Evolutionary conservation across 2,329 filamentous ascomycete genomes (phyloP).

Genomic region (Scleromitrula shiraiana): DNA sequence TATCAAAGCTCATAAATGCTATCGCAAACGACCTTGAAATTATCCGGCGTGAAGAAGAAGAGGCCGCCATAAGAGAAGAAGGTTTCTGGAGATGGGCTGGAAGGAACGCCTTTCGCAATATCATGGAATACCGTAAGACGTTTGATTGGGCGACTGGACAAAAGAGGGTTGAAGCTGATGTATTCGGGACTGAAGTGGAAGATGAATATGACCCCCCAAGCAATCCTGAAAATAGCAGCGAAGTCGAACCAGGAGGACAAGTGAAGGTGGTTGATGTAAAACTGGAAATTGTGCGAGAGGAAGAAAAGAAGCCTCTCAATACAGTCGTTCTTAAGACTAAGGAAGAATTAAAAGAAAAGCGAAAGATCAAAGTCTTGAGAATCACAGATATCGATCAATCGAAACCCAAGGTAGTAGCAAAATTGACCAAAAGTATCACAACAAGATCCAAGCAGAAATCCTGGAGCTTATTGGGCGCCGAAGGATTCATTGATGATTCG

Average conservation of each 20-base stretch:
- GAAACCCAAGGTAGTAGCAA: not conserved
- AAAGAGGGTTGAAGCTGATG: conserved; percentile 14
- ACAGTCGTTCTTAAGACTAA: not conserved
- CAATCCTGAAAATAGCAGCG: not conserved
- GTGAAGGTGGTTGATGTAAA: not conserved
- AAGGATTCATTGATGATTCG: not conserved
- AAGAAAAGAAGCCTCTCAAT: not conserved
- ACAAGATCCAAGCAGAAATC: not conserved
- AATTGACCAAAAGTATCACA: not conserved
- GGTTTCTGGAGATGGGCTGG: conserved; percentile 30
- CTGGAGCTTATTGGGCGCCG: not conserved
- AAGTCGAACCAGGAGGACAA: not conserved
- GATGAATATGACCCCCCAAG: not conserved
- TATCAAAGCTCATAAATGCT: conserved; percentile 21
- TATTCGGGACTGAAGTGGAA: not conserved
- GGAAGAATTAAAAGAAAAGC: not conserved
- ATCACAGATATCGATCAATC: not conserved
- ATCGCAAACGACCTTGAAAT: conserved; percentile 25
- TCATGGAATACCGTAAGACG: conserved; percentile 15
- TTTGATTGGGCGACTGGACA: conserved; percentile 28
- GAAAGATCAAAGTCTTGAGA: not conserved
- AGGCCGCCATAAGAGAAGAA: conserved; percentile 21
- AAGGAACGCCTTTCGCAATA: conserved; percentile 18
- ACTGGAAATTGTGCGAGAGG: not conserved
- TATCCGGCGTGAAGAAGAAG: conserved; percentile 21